Evolutionary conservation across 139 green algal genomes (phyloP).

Genomic region (Closterium sp.): DNA sequence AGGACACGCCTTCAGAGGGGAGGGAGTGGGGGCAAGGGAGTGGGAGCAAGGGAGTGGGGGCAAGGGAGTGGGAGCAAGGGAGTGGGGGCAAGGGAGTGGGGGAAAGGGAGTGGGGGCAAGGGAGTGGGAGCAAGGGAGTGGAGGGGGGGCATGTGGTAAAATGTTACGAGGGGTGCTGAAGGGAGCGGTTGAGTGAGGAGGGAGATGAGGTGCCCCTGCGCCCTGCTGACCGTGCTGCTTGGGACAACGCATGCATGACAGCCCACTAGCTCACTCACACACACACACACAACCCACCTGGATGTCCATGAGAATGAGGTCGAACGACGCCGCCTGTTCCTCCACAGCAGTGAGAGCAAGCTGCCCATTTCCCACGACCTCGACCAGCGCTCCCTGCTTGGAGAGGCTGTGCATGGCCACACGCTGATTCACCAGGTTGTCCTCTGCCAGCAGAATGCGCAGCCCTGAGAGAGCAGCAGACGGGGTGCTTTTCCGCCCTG

Average conservation of each 20-base stretch:
- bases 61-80: too few relatives aligned
- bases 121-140: too few relatives aligned
- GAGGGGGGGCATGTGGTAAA: too few relatives aligned
- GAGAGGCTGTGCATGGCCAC: constrained; percentile 3
- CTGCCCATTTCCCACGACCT: constrained; percentile 33
- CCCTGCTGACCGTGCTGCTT: too few relatives aligned
- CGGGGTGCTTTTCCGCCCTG: neutral
- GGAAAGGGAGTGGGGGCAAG: too few relatives aligned
- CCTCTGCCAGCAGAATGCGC: constrained; percentile 32
- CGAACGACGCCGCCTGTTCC: constrained; percentile 6
- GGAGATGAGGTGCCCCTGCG: neutral
- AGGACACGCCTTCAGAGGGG: too few relatives aligned
- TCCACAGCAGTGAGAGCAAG: constrained; percentile 7
- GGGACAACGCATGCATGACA: too few relatives aligned
- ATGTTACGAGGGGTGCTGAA: neutral
- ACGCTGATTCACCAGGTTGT: constrained; percentile 50
- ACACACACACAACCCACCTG: neutral
- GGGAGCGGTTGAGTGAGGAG: too few relatives aligned
- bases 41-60: too few relatives aligned
- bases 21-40: too few relatives aligned
- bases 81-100: too few relatives aligned
- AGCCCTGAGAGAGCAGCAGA: neutral
- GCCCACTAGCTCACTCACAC: too few relatives aligned
- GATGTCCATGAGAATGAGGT: constrained; percentile 43
- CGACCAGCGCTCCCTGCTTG: constrained; percentile 5